Conservation (phyloP, 116 monocot species). For the Phalaenopsis hybrid region DNA sequence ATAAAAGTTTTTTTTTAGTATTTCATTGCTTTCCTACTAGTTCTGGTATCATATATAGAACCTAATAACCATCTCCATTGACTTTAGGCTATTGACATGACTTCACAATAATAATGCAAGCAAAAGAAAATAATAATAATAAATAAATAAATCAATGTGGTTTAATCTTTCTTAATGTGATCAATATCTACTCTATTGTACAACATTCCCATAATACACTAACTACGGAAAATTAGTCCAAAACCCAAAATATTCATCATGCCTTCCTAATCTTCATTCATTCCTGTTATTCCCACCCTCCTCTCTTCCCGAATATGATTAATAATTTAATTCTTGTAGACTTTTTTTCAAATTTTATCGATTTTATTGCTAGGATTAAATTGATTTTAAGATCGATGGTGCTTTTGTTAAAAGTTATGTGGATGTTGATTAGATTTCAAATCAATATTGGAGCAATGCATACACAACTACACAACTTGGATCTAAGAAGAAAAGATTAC, state of each 20-base stretch:
- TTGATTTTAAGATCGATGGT: too few species aligned
- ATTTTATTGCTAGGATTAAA: too few species aligned
- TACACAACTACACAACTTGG: too few species aligned
- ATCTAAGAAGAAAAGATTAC: too few species aligned
- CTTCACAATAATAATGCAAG: background rate
- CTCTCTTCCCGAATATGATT: background rate
- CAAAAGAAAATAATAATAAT: background rate
- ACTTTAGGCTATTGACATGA: background rate
- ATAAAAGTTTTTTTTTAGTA: too few species aligned
- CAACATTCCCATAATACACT: background rate
- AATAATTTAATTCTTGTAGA: too few species aligned
- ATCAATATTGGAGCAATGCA: too few species aligned
- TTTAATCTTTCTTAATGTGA: background rate
- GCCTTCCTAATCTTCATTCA: background rate
- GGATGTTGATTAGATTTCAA: too few species aligned
- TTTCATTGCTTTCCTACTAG: too few species aligned
- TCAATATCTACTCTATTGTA: background rate
- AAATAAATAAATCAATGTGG: background rate
- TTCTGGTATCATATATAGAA: background rate
- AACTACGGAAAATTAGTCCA: background rate
- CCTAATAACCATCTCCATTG: background rate
- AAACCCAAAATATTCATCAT: conserved; percentile 1
- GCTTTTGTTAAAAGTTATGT: too few species aligned
- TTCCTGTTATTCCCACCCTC: background rate
- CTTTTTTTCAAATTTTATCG: too few species aligned